Evolutionary conservation across 805 yeast species (phyloP).

Genomic region (Wickerhamomyces pijperi): DNA sequence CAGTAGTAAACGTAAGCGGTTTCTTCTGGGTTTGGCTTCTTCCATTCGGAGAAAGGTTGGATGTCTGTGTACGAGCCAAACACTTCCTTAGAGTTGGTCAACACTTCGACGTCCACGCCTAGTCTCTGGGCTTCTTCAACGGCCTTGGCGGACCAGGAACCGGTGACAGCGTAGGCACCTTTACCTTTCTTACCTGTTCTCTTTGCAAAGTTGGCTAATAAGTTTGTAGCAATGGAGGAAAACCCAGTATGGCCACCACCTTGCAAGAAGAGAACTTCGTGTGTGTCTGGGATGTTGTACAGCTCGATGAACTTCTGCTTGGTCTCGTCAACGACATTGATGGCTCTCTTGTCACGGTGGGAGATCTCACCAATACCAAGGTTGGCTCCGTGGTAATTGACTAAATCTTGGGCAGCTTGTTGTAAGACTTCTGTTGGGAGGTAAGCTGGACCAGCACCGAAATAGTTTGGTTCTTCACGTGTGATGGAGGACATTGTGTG

Average conservation of each 20-base stretch:
- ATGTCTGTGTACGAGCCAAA: slow-evolving; percentile 53
- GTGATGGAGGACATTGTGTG: background rate
- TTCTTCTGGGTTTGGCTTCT: slow-evolving; percentile 38
- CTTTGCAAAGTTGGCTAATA: slow-evolving; percentile 64
- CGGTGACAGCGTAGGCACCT: slow-evolving; percentile 84
- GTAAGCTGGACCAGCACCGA: slow-evolving; percentile 98
- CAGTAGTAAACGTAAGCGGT: slow-evolving; percentile 83
- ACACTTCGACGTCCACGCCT: slow-evolving; percentile 62
- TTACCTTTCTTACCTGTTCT: slow-evolving; percentile 66
- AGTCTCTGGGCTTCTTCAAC: slow-evolving; percentile 78
- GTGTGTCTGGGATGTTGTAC: slow-evolving; percentile 75
- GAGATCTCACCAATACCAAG: slow-evolving; percentile 94
- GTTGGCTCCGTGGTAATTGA: slow-evolving; percentile 59
- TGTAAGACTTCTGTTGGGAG: slow-evolving; percentile 76
- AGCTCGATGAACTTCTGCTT: slow-evolving; percentile 55
- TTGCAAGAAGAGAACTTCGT: slow-evolving; percentile 89
- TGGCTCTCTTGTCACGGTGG: slow-evolving; percentile 84
- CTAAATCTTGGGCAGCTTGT: slow-evolving; percentile 77
- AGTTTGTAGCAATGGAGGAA: slow-evolving; percentile 74
- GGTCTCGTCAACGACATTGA: slow-evolving; percentile 63
- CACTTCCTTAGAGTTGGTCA: slow-evolving; percentile 50
- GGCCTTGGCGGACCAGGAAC: slow-evolving; percentile 89
- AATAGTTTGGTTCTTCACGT: slow-evolving; percentile 69
- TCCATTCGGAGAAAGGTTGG: slow-evolving; percentile 60
- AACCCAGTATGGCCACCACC: slow-evolving; percentile 98